Evolutionary conservation across 192 early-diverging fungal genomes (phyloP).

Genomic region (Mortierella antarctica): DNA sequence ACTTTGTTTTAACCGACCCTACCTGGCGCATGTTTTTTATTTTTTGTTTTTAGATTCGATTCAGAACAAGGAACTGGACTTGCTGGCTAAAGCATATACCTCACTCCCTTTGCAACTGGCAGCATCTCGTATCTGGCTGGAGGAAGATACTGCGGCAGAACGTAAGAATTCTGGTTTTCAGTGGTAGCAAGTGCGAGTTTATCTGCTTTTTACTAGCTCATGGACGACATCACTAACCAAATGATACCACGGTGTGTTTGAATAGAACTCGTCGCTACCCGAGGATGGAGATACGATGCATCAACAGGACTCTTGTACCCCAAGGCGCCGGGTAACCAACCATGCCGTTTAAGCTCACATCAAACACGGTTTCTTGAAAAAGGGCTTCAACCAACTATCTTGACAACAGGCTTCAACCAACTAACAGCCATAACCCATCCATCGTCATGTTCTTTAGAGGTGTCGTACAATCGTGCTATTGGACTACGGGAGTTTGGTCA

Average conservation of each 20-base stretch:
- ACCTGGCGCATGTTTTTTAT: too few species aligned
- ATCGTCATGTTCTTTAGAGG: constrained; percentile 13
- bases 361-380: neutral
- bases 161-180: constrained; percentile 9
- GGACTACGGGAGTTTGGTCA: constrained; percentile 48
- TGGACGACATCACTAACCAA: neutral
- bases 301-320: constrained; percentile 42
- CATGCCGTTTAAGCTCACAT: neutral
- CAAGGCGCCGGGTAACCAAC: constrained; percentile 29
- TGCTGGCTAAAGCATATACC: constrained; percentile 49
- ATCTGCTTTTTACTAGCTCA: neutral
- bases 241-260: neutral
- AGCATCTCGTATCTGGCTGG: constrained; percentile 43
- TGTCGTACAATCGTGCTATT: constrained; percentile 17
- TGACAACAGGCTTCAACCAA: too few species aligned
- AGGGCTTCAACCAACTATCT: neutral
- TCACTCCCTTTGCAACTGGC: constrained; percentile 49
- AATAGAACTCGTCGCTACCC: constrained; percentile 41
- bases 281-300: constrained; percentile 52
- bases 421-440: neutral
- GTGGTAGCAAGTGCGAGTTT: neutral
- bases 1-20: neutral
- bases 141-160: constrained; percentile 44
- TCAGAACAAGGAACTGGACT: constrained; percentile 41
- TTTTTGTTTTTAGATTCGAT: constrained; percentile 32